Base-by-base conservation (phyloP, 1,284 basidiomycete species). In the Apiotrichum montevideense region DNA sequence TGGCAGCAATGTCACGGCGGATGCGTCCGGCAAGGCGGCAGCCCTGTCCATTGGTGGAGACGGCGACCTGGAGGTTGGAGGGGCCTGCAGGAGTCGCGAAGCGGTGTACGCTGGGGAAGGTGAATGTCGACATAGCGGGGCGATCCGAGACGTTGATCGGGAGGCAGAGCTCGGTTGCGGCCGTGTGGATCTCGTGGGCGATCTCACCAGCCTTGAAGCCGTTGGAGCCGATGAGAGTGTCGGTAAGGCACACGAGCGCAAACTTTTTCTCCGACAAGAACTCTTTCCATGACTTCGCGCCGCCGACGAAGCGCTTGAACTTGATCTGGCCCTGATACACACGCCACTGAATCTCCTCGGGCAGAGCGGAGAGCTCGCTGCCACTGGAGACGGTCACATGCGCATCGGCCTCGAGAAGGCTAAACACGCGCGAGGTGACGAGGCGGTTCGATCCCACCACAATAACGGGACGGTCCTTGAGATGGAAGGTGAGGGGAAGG, bases 21-120 rank as follows among this genome's bases (percentile, higher is more conserved):
- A 98, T 79, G 9, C 94, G 81, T 2, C 85, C 83, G 0, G 87
- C 88, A 3, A 98, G 79, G 11, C 95, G 80, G 69, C 95, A 98
- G 1, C 94, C 95, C 58, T 87, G 83, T 0, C 92, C 91, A 65
- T 96, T 97, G 1, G 94, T 94, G 0, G 91, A 90, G 1, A 98
- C 83, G 0, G 88, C 90, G 10, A 98, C 77, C 69, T 97, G 92
- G 0, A 97, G 79, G 2, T 87, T 78, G 0, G 83, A 84, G 5
- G 82, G 78, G 13, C 67, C 69, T 46, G 58, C 56, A 39, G 61
- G 35, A 9, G 72, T 67, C 5, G 81, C 72, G 67, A 97, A 92
- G 4, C 94, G 87, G 70, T 97, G 90, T 0, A 86, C 85, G 0
- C 92, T 85, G 0, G 89, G 84, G 77, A 97, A 94, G 0, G 87